Base-by-base conservation (phyloP, 345 rosid species). In the Eucalyptus pauciflora region DNA sequence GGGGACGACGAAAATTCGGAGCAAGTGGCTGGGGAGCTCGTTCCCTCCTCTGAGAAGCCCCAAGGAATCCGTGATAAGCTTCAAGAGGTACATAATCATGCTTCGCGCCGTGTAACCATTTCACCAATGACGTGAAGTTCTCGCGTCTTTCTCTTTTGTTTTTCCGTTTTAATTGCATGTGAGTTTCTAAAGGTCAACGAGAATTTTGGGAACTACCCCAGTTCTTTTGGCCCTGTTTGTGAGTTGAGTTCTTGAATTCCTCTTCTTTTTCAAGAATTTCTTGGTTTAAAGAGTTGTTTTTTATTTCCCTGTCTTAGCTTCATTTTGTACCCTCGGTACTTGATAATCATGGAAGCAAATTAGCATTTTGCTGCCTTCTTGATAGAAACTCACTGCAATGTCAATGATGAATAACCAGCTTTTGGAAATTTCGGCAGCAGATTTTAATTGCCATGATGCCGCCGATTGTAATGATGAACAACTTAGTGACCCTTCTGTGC, bases 41-140 rank as follows among this genome's bases (percentile, higher is more conserved):
- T 97, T 58, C 94, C 94, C 80, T 95, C 97, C 64, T 95, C 96
- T 88, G 99, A 98, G 93, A 96, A 95, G 93, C 96, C 95, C 87
- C 99, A 96, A 89, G 98, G 95, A 94, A 89, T 97, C 90, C 99
- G 92, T 88, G 98, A 94, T 48, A 95, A 97, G 91, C 96, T 97
- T 51, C 95, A 96, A 89, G 96, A 93, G 99, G 99, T 93, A 10
- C 48, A 48, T 45, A 6, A n/a, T 62, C 14, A n/a, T 0, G 7
- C 46, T 12, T 85, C 58, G 49, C 3, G 20, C 17, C 48, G 24
- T 7, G 4, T 24, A 27, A 5, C 76, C 16, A 31, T 41, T 31
- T 11, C 69, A 49, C 12, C 13, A 80, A 80, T 16, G 1, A 12
- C 0, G 49, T 24, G 33, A 20, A 46, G 88, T 33, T 87, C 22